A percentile compares a stretch with the other conserved stretches of the same genome.
Conservation (phyloP, 179 eudicot genomes). For the Silene coronaria region DNA sequence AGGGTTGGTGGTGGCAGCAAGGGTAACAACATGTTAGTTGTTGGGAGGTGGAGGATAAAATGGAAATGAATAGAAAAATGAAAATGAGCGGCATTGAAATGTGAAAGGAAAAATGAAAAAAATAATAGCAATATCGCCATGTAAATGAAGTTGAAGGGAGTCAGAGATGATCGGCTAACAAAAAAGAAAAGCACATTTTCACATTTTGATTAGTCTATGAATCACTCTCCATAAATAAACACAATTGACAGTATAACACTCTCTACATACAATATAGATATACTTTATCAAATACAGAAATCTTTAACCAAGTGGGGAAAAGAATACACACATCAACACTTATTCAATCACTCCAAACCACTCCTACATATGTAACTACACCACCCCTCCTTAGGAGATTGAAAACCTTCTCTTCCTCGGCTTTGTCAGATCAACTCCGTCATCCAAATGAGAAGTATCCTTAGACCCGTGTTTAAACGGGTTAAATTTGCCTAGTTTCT, state of each 20-base stretch:
- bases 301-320: neutral
- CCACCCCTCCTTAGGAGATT: slow-evolving; percentile 35
- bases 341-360: slow-evolving; percentile 11
- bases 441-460: slow-evolving; percentile 71
- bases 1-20: no score
- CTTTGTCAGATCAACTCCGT: slow-evolving; percentile 66
- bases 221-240: neutral
- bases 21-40: no score
- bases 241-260: neutral
- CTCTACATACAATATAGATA: no score
- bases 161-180: no score
- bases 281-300: neutral
- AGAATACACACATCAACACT: neutral
- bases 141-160: no score
- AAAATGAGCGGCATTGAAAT: no score
- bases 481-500: slow-evolving; percentile 75
- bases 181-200: neutral
- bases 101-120: no score
- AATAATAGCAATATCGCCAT: no score
- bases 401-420: slow-evolving; percentile 94
- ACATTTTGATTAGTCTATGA: neutral
- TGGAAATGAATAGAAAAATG: no score
- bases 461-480: slow-evolving; percentile 94
- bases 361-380: slow-evolving; percentile 2
- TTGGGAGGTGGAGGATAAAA: no score